A percentile compares a stretch with the other conserved stretches of the same genome.
These are phyloP conservation scores for Trichosporon asahii DNA, from an alignment of 1,284 basidiomycete genomes.

Conservation along the genomic window DNA sequence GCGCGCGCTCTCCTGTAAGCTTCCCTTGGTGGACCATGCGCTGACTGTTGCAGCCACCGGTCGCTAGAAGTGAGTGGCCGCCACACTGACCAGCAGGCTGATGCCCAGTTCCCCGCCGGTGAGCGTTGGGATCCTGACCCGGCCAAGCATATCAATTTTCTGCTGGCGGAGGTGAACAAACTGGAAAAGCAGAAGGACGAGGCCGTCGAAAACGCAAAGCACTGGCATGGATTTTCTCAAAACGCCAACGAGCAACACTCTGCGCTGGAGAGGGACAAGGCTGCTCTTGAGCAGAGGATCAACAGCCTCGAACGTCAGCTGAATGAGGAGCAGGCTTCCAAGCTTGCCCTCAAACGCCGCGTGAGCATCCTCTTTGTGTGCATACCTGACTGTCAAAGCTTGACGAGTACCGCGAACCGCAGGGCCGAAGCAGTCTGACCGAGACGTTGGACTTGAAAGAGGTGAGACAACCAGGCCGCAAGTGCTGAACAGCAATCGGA, in stretches of 20 bases:
- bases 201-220: not conserved
- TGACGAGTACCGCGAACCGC: not conserved
- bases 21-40: rapidly evolving
- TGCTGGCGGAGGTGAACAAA: not conserved
- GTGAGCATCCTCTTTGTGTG: too few relatives aligned
- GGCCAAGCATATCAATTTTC: not conserved
- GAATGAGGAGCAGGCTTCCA: not conserved
- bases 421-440: not conserved
- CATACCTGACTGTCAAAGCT: not conserved
- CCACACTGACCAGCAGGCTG: not conserved
- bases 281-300: slow-evolving; percentile 17
- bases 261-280: slow-evolving; percentile 18
- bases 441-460: slow-evolving; percentile 3
- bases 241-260: slow-evolving; percentile 26
- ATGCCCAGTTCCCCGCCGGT: not conserved
- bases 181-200: not conserved
- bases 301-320: slow-evolving; percentile 8
- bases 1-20: not conserved
- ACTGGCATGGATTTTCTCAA: not conserved
- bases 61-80: too few relatives aligned
- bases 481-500: not conserved
- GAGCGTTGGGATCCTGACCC: not conserved
- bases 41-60: not conserved
- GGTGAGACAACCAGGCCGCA: not conserved
- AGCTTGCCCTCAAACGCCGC: not conserved